These are phyloP conservation scores for Piromyces sp. DNA, from an alignment of 192 early-diverging fungal genomes.

Conservation along the genomic window DNA sequence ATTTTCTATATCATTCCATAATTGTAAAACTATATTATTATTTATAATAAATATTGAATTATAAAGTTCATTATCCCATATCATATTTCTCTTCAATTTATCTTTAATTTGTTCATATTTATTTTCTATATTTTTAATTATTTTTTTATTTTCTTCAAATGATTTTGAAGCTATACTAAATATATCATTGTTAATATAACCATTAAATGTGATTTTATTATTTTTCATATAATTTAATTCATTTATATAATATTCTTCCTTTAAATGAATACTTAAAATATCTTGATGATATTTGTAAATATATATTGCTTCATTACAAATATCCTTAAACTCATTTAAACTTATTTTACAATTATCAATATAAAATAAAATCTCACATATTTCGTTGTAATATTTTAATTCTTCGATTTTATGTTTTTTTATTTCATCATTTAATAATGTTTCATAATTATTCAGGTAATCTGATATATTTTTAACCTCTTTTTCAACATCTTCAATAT, in stretches of 20 bases:
- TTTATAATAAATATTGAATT: not conserved
- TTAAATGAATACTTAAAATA: not conserved
- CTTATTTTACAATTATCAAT: not conserved
- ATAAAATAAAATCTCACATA: not conserved
- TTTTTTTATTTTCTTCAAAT: not conserved
- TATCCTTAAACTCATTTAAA: not conserved
- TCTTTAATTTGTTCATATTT: not conserved
- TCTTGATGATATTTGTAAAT: not conserved
- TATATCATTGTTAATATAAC: not conserved
- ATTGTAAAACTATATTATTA: not conserved
- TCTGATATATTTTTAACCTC: not conserved
- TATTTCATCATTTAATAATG: not conserved
- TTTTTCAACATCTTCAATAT: not conserved
- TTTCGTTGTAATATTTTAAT: not conserved
- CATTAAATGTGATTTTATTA: not conserved
- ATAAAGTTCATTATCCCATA: not conserved
- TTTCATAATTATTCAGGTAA: not conserved
- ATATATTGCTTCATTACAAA: not conserved
- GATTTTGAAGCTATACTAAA: not conserved
- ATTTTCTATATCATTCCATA: not conserved
- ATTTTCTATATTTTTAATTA: not conserved
- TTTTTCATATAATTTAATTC: not conserved
- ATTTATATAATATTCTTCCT: not conserved
- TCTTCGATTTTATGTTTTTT: not conserved
- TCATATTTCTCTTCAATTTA: not conserved